Base-by-base conservation (phyloP, 1,284 basidiomycete species). In the Xerocomus nothofagi region DNA sequence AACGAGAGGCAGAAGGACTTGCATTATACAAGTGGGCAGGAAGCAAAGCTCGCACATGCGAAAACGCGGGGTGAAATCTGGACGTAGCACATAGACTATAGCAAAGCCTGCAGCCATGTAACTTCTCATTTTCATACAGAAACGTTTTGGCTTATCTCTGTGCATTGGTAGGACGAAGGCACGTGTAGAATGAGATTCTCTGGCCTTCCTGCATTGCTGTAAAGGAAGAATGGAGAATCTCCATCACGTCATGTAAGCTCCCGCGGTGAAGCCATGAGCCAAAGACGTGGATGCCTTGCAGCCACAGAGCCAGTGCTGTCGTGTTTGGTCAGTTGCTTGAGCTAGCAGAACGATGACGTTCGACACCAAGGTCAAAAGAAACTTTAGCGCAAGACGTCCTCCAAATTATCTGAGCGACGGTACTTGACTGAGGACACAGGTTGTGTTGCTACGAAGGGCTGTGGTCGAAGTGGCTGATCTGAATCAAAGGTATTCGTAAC, bases 161-260 rank as follows among this genome's bases (percentile, higher is more conserved):
- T 37, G 20, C 21, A 38, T 34, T 23, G 17, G 41, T 44, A 18
- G 41, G 27, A 26, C 20, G 42, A 48, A 41, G 48, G 45, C 55
- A 60, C 60, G 58, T 62, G 56, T 50, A 43, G 30, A 37, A 47
- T 18, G 49, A 39, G 55, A 58, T 57, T 61, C 62, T 41, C 48
- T 52, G 33, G 23, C 23, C 39, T 56, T 63, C 62, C 26, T 48
- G 46, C 51, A 48, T 51, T 51, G 49, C 39, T 63, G 47, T 48
- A 50, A 64, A 51, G 41, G 61, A 61, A 65, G 63, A 20, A 21
- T 57, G 60, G 59, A 57, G 62, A 61, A 63, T 65, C 59, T 24
- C 47, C 43, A 52, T 40, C 60, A 54, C 46, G 41, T 59, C 48
- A 50, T 46, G 44, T 26, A 41, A 18, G 49, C 56, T 53, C 40